Base-by-base conservation (phyloP, 768 basidiomycete genomes). In the Boletus insuetus region DNA sequence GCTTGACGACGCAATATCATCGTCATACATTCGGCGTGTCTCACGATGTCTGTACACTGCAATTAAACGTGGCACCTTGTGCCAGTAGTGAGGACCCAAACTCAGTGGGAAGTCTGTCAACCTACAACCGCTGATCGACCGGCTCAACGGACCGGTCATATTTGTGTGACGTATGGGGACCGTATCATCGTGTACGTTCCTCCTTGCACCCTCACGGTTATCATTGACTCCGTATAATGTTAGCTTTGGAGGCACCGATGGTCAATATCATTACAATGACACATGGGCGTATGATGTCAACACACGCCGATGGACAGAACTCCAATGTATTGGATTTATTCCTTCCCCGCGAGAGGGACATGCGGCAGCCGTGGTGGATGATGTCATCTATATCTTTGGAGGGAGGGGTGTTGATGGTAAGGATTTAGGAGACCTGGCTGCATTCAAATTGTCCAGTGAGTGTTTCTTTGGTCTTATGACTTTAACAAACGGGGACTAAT, bases 181-280 rank as follows among this genome's bases (percentile, higher is more conserved):
- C 86, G 85, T 56, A 82, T 98, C 52, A 84, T 93, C 64, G 76
- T 97, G 88, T 93, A 73, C 49, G 87, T 77, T 45, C 32, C 51
- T 64, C 49, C 50, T 54, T 56, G n/a, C 50, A 56, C 42, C 56
- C 64, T 55, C 55, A 34, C 10, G 14, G 37, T 54, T 56, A 57
- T 64, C 10, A 56, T 59, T 63, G n/a, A 55, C 44, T 41, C 47
- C n/a, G 24, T 51, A n/a, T 47, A 58, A 32, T 51, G 11, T 38
- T 51, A 95, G 91, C 47, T 98, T 99, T 63, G 97, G 97, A 32
- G 97, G 97, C 45, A 99, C 97, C 13, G 97, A 99, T 67, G 95
- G 95, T n/a, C 85, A 88, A 68, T 98, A 89, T 73, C 97, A 98
- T 69, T 99, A 99, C 75, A 99, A 98, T 71, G 97, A 99, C 69